A percentile compares a stretch with the other conserved stretches of the same genome.
Conservation (phyloP, 140 eudicot genomes). For the Senecio squalidus region DNA sequence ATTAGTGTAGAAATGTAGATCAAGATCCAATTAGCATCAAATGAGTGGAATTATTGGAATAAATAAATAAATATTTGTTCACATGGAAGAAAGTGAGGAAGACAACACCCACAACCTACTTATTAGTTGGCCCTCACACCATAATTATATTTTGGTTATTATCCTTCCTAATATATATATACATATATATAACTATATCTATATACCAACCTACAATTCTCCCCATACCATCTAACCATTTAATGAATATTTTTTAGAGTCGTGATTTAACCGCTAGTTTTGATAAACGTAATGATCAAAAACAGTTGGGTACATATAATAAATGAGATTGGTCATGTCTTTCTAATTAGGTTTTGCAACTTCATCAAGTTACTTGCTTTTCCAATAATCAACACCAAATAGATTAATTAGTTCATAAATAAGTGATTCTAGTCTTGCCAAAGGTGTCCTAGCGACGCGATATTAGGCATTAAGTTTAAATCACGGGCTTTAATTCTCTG, state of each 20-base stretch:
- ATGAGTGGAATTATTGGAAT: constrained; percentile 7
- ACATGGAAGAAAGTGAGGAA: constrained; percentile 29
- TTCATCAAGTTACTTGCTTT: no score
- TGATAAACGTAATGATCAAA: neutral
- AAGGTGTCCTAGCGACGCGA: no score
- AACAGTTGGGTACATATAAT: neutral
- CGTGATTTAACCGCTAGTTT: neutral
- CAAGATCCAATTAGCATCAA: constrained; percentile 3
- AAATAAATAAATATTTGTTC: constrained; percentile 11
- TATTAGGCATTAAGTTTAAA: no score
- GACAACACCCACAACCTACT: constrained; percentile 26
- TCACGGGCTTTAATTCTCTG: no score
- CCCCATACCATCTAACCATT: neutral
- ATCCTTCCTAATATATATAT: no score
- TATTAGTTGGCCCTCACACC: constrained; percentile 43
- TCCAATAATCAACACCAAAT: no score
- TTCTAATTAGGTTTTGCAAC: neutral
- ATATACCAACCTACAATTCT: constrained; percentile 8
- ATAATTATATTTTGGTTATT: constrained; percentile 8
- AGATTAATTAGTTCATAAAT: no score
- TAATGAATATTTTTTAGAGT: neutral
- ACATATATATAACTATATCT: no score
- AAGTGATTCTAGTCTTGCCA: no score
- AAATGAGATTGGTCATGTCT: constrained; percentile 2
- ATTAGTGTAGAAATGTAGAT: neutral